Evolutionary conservation across 768 basidiomycete species (phyloP).

Genomic region (Collybia sp.): DNA sequence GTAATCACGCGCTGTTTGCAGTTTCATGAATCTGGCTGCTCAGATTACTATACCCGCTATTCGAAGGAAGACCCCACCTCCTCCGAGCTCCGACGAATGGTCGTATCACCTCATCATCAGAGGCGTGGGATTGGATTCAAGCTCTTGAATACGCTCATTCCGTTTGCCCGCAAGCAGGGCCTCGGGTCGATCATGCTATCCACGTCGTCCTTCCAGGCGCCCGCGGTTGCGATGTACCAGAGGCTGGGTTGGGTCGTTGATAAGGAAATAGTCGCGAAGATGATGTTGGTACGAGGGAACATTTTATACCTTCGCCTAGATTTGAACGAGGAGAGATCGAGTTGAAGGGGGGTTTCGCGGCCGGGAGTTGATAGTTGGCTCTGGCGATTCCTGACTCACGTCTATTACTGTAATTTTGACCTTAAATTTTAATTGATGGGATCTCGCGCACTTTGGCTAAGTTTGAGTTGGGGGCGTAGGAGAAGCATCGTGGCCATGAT

Average conservation of each 20-base stretch:
- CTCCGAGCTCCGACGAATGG: constrained; percentile 16
- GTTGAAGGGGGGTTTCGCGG: too few relatives aligned
- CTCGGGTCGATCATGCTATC: constrained; percentile 10
- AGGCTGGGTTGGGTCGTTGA: constrained; percentile 15
- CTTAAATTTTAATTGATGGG: too few relatives aligned
- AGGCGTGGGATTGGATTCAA: constrained; percentile 11
- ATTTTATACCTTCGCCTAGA: too few relatives aligned
- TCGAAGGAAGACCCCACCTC: constrained; percentile 1
- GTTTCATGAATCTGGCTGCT: neutral
- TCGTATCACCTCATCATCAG: constrained; percentile 10
- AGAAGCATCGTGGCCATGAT: too few relatives aligned
- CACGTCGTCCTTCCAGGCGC: constrained; percentile 9
- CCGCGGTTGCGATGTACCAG: constrained; percentile 12
- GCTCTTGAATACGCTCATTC: constrained; percentile 8
- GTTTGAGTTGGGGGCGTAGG: too few relatives aligned
- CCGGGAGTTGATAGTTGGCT: too few relatives aligned
- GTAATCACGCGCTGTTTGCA: neutral
- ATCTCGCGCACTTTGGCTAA: too few relatives aligned
- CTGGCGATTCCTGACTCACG: too few relatives aligned
- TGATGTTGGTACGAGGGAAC: too few relatives aligned
- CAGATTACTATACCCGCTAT: constrained; percentile 4
- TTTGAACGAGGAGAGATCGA: too few relatives aligned
- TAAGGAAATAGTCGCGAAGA: too few relatives aligned
- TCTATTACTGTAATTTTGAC: too few relatives aligned
- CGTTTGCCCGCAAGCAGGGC: constrained; percentile 5